Conservation (phyloP, 495 filamentous ascomycete genomes). For the Cryomyces minteri region DNA sequence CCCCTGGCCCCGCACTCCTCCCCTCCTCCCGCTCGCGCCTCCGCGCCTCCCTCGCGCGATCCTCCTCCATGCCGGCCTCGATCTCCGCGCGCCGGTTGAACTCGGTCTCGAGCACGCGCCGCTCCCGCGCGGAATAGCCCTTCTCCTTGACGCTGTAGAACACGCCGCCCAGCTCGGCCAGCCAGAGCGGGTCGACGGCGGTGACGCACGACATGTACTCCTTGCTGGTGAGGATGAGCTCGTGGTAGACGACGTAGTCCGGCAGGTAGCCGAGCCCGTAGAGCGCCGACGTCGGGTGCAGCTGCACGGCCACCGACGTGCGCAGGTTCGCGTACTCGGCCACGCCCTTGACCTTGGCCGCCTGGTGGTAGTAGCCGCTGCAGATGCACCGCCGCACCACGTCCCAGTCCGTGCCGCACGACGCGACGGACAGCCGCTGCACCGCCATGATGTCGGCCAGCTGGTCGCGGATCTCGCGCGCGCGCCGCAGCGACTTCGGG, state of each 20-base stretch:
- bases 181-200: constrained; percentile 91
- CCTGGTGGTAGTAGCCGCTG: constrained; percentile 94
- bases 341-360: constrained; percentile 90
- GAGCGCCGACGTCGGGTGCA: constrained; percentile 85
- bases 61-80: constrained; percentile 79
- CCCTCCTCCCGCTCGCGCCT: constrained; percentile 33
- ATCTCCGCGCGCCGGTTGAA: constrained; percentile 94
- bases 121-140: constrained; percentile 79
- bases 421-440: constrained; percentile 73
- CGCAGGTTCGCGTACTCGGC: constrained; percentile 95
- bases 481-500: constrained; percentile 73
- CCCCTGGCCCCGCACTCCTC: neutral
- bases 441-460: constrained; percentile 86
- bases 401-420: constrained; percentile 95
- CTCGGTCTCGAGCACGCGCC: constrained; percentile 78
- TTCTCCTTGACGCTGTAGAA: constrained; percentile 99
- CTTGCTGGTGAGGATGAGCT: constrained; percentile 89
- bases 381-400: constrained; percentile 91
- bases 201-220: constrained; percentile 99
- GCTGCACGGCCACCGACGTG: constrained; percentile 79
- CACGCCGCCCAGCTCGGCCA: constrained; percentile 94
- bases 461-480: constrained; percentile 87
- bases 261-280: constrained; percentile 88
- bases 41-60: constrained; percentile 45
- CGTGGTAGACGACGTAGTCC: constrained; percentile 96